These are phyloP conservation scores for Neonectria coccinea DNA, from an alignment of 2,329 filamentous ascomycete genomes.

Conservation along the genomic window DNA sequence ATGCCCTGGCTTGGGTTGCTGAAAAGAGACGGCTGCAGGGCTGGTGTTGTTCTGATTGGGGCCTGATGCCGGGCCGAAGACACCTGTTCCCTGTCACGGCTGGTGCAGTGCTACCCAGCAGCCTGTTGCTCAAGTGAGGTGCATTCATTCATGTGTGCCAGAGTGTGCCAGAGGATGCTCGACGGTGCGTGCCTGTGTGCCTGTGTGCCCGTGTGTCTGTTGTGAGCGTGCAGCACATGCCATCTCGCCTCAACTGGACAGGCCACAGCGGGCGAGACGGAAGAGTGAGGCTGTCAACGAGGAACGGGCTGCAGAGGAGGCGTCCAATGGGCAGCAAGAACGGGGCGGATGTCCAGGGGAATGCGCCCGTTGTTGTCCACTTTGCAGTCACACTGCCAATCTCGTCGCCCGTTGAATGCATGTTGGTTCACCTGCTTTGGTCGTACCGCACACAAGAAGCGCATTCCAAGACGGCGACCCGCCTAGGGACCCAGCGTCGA, in stretches of 20 bases:
- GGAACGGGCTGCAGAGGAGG: conserved; percentile 36
- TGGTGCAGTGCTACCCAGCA: conserved; percentile 41
- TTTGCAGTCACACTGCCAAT: conserved; percentile 39
- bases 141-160: conserved; percentile 27
- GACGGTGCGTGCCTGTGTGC: conserved; percentile 22
- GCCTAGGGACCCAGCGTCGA: conserved; percentile 1
- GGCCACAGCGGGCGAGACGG: conserved; percentile 12
- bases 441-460: conserved; percentile 9
- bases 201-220: conserved; percentile 30
- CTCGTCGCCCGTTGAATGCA: conserved; percentile 40
- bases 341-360: conserved; percentile 21
- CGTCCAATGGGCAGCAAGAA: conserved; percentile 38
- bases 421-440: conserved; percentile 27
- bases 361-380: conserved; percentile 39
- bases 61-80: conserved; percentile 27
- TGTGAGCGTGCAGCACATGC: conserved; percentile 17
- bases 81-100: conserved; percentile 35
- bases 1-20: conserved; percentile 39
- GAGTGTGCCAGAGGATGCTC: conserved; percentile 7
- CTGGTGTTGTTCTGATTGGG: conserved; percentile 33
- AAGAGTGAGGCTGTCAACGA: conserved; percentile 42
- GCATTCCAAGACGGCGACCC: conserved; percentile 19
- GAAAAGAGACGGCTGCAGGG: conserved; percentile 43
- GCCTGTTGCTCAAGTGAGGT: conserved; percentile 33
- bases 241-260: conserved; percentile 21